These are phyloP conservation scores for Solanum gandarillasii DNA, from an alignment of 257 asterid genomes.

Conservation along the genomic window DNA sequence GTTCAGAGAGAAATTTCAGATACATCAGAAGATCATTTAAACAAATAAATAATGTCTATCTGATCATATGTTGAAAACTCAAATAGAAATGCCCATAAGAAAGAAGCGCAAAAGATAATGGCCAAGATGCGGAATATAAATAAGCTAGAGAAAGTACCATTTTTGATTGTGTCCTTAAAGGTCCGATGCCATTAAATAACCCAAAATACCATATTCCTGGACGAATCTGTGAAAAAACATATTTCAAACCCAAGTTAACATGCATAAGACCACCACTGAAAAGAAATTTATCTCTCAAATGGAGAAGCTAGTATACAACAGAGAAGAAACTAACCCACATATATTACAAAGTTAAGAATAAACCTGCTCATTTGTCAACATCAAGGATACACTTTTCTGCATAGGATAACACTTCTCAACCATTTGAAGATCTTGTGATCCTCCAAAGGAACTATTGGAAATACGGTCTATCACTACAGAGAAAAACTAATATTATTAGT, in stretches of 20 bases:
- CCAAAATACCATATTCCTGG: slow-evolving; percentile 93
- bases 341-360: slow-evolving; percentile 1
- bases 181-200: slow-evolving; percentile 82
- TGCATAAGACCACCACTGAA: not conserved
- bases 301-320: not conserved
- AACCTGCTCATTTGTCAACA: slow-evolving; percentile 82
- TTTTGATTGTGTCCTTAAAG: slow-evolving; percentile 82
- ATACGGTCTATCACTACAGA: slow-evolving; percentile 46
- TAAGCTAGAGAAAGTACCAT: slow-evolving; percentile 47
- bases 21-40: not conserved
- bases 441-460: slow-evolving; percentile 54
- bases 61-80: not conserved
- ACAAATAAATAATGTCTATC: not conserved
- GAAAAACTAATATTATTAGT: slow-evolving; percentile 1
- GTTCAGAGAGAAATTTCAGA: not conserved
- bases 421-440: slow-evolving; percentile 46
- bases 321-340: not conserved
- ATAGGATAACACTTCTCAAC: slow-evolving; percentile 77
- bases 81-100: not conserved
- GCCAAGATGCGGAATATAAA: not conserved
- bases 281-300: not conserved
- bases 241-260: not conserved
- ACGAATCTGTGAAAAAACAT: slow-evolving; percentile 49
- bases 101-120: not conserved
- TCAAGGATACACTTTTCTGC: slow-evolving; percentile 64